Evolutionary conservation across 2,329 filamentous ascomycete species (phyloP), one percentile per base, ranked within the genome.

Genomic region (Pyrenophora tritici-repentis): DNA sequence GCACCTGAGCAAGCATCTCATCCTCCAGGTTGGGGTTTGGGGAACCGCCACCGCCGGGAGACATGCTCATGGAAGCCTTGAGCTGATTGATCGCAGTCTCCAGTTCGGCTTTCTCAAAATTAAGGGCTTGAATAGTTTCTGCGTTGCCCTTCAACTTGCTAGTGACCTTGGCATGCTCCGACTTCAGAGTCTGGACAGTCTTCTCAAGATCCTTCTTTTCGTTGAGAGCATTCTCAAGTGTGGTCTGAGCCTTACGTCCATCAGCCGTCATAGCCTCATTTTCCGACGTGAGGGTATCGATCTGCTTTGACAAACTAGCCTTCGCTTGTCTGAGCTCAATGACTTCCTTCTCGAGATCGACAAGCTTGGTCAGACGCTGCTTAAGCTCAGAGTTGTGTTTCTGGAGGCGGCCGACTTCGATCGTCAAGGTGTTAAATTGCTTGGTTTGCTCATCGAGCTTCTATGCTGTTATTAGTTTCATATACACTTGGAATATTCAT

Each of bases 391-490:
- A 8, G 17, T 59, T 62, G 31, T 66, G 50, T 38, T 59, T 53
- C 39, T 56, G 50, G 4, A 58, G 17, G 29, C 40, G 40, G 3
- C 14, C 42, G 7, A 63, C 5, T 2, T 62, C 56, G 4, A 18
- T 20, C 3, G 48, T 58, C 18, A 70, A 40, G 6, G 31, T 18
- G 6, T 57, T 45, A 7, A 60, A 41, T 42, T 60, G 56, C 51
- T 63, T 67, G n/a, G 37, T 50, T 42, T 65, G 57, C 4, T 62
- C 59, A 1, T 50, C 56, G 32, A 42, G 31, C 31, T 54, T 55
- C 58, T 66, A 12, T n/a, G 1, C 3, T 16, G 8, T 9, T 1
- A 9, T 55, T 35, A 57, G 49, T 22, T 18, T 14, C 8, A 20
- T 31, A 34, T n/a, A 24, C 31, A 6, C 6, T 33, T 10, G n/a